Evolutionary conservation across 1,284 basidiomycete species (phyloP).

Genomic region (Tremellales sp.): DNA sequence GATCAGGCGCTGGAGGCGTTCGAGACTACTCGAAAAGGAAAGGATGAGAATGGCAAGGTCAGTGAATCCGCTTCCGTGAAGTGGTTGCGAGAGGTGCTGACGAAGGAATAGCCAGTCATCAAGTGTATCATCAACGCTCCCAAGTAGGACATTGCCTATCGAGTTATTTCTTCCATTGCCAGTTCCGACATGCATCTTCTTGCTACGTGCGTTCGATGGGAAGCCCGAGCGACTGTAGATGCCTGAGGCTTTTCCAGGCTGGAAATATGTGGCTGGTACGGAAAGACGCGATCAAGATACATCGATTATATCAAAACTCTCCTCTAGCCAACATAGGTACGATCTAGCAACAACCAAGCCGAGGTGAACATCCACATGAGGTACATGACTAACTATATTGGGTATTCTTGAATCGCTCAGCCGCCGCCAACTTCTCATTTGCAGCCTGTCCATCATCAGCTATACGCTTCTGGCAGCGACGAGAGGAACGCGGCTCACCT

Average conservation of each 20-base stretch:
- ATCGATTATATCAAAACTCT: too few species aligned
- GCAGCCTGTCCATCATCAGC: constrained; percentile 14
- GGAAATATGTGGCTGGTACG: too few species aligned
- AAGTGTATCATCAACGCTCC: constrained; percentile 47
- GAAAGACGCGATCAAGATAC: too few species aligned
- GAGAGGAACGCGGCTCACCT: constrained; percentile 21
- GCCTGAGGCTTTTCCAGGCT: too few species aligned
- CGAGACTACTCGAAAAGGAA: constrained; percentile 58
- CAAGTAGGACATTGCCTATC: too few species aligned
- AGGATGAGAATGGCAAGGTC: constrained; percentile 58
- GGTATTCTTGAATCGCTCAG: constrained; percentile 1
- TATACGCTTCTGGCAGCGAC: not conserved
- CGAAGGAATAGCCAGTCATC: constrained; percentile 35
- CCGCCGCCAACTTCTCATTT: constrained; percentile 21
- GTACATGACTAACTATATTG: constrained; percentile 1
- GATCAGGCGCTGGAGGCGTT: constrained; percentile 54
- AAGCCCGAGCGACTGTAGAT: too few species aligned
- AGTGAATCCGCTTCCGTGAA: constrained; percentile 1
- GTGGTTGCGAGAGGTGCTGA: not conserved
- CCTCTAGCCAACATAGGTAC: too few species aligned
- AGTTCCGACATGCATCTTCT: too few species aligned
- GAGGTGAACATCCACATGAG: too few species aligned
- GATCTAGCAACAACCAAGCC: too few species aligned
- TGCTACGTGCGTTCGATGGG: too few species aligned
- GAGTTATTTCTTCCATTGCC: too few species aligned